These are phyloP conservation scores for Mrakia gelida DNA, from an alignment of 768 basidiomycete genomes.

Conservation along the genomic window DNA sequence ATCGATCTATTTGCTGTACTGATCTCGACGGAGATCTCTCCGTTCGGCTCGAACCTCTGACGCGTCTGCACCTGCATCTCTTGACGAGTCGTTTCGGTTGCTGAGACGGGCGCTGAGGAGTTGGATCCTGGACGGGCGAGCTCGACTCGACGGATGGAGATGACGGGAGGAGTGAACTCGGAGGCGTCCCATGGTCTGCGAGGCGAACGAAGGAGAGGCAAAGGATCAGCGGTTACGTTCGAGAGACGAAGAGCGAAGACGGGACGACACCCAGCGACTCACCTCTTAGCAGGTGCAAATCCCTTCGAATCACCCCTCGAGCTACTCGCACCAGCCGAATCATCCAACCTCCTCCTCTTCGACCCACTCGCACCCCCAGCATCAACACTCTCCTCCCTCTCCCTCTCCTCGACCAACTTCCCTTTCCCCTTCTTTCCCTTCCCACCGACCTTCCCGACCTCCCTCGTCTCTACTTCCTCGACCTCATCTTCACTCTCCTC, in stretches of 20 bases:
- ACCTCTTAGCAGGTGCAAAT: neutral
- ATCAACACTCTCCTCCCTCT: neutral
- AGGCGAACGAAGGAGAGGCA: no score
- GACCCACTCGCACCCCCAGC: neutral
- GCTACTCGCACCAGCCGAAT: neutral
- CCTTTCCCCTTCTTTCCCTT: slow-evolving; percentile 1
- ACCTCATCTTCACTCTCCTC: slow-evolving; percentile 38
- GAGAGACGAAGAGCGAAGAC: neutral
- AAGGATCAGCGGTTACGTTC: neutral
- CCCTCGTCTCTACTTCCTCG: neutral
- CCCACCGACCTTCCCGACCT: neutral
- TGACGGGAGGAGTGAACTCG: neutral
- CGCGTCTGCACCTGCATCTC: slow-evolving; percentile 28
- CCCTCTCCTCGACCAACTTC: neutral
- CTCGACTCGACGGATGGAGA: slow-evolving; percentile 16
- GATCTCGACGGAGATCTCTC: neutral
- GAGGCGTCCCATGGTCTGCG: slow-evolving; percentile 16
- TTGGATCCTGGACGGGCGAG: slow-evolving; percentile 19
- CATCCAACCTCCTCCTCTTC: slow-evolving; percentile 2
- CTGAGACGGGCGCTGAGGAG: neutral
- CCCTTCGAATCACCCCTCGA: neutral
- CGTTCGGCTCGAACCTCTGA: slow-evolving; percentile 10
- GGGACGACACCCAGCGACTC: neutral
- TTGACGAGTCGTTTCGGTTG: neutral
- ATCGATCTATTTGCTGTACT: neutral